phyloP scores from a whole-genome alignment of 2,329 filamentous ascomycete species.

The Epichloe typhina region DNA sequence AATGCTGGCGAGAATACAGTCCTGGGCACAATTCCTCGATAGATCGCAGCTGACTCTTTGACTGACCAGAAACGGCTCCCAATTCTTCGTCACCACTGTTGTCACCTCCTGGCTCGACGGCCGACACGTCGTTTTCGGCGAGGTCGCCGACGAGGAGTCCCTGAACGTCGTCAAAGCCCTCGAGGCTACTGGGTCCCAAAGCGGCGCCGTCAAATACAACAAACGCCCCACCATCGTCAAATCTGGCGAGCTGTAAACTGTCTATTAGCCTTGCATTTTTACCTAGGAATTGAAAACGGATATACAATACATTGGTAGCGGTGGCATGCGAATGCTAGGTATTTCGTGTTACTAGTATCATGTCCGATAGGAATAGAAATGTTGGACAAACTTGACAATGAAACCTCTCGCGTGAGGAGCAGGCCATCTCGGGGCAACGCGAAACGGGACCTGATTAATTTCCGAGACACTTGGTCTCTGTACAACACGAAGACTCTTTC shows the following conservation, averaged over 20 bases:
- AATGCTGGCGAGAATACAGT: background rate
- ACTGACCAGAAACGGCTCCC: slow-evolving; percentile 70
- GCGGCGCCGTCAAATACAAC: slow-evolving; percentile 41
- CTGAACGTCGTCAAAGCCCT: slow-evolving; percentile 45
- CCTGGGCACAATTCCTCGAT: too few relatives aligned
- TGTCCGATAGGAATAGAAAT: background rate
- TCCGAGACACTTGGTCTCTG: too few relatives aligned
- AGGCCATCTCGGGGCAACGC: too few relatives aligned
- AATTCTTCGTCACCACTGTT: slow-evolving; percentile 96
- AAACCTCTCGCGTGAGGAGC: background rate
- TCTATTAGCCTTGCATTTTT: slow-evolving; percentile 10
- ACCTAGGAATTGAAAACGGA: background rate
- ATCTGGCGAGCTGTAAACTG: slow-evolving; percentile 34
- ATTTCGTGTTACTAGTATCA: background rate
- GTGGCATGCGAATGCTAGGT: background rate
- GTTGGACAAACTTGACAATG: background rate
- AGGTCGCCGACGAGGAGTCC: slow-evolving; percentile 43
- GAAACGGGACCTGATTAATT: too few relatives aligned
- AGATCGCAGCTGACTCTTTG: background rate
- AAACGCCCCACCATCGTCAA: slow-evolving; percentile 46
- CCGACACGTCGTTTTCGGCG: slow-evolving; percentile 76
- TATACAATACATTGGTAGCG: background rate
- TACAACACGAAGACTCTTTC: too few relatives aligned
- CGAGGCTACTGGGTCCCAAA: slow-evolving; percentile 44
- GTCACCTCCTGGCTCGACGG: slow-evolving; percentile 74